Base-by-base conservation (phyloP, 176 grass and related monocot species). In the Panicum miliaceum region DNA sequence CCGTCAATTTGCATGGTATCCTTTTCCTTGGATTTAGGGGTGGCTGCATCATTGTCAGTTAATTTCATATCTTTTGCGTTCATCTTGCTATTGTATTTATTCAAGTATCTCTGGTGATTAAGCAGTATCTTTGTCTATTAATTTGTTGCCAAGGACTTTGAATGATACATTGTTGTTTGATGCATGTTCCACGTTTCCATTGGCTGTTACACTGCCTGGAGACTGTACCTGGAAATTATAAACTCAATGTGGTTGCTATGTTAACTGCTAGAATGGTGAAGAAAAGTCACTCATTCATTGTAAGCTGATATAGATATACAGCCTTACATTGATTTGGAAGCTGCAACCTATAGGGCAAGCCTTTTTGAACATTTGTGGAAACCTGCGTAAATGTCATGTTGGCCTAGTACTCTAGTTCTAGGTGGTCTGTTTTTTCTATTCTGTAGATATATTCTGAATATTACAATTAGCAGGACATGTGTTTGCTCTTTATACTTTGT, bases 131-230 rank as follows among this genome's bases (percentile, higher is more conserved):
- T 12, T 29, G 60, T 29, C 22, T 16, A 41, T n/a, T 75, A 40
- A 25, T 79, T 80, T 73, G 13, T 10, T 77, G 34, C 47, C 45
- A 73, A 64, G 20, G n/a, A 72, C 32, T 73, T 74, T 20, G 71
- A 80, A 79, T 79, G 75, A 58, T 79, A 46, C 32, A 78, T 59
- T 36, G 41, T 42, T 32, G 22, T 75, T 54, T 75, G 29, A 75
- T 75, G 27, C 16, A 13, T 36, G 16, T 2, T 73, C 23, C 48
- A 36, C 53, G 29, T 74, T 35, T 81, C n/a, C 14, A 34, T 81
- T 35, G 42, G 12, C 19, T 57, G 60, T 53, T 23, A 27, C 51
- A 73, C 20, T 66, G 20, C 25, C 8, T 18, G 37, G 12, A 72
- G 43, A 73, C 76, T 64, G 32, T 61, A 57, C 60, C 36, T 75